Percentiles rank a stretch among this genome's conserved stretches.
Conservation (phyloP, 495 filamentous ascomycete genomes). For the Aspergillus cristatus region DNA sequence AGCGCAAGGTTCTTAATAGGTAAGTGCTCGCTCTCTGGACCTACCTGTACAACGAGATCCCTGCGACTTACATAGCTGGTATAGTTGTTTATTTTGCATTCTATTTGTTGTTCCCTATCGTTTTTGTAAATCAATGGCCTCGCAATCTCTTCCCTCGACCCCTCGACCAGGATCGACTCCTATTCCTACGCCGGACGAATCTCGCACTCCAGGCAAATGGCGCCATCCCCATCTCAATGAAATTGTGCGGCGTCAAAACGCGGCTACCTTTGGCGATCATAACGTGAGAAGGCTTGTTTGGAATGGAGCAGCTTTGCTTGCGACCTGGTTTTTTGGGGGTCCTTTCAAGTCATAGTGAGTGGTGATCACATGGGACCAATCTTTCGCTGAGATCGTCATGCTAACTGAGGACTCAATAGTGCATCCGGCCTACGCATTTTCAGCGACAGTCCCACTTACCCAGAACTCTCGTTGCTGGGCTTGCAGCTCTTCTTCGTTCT, state of each 20-base stretch:
- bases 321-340: slow-evolving; percentile 32
- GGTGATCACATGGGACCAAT: background rate
- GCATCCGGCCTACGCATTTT: slow-evolving; percentile 14
- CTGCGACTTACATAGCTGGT: background rate
- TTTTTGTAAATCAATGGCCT: slow-evolving; percentile 23
- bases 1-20: slow-evolving; percentile 4
- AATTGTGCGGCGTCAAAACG: slow-evolving; percentile 64
- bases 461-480: slow-evolving; percentile 30
- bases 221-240: slow-evolving; percentile 73
- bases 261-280: slow-evolving; percentile 59
- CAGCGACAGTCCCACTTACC: slow-evolving; percentile 20
- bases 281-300: slow-evolving; percentile 56
- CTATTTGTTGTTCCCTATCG: background rate
- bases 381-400: background rate
- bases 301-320: slow-evolving; percentile 49
- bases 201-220: slow-evolving; percentile 72
- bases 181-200: slow-evolving; percentile 36
- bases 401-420: slow-evolving; percentile 10
- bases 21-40: slow-evolving; percentile 4
- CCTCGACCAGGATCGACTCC: slow-evolving; percentile 48
- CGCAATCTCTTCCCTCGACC: slow-evolving; percentile 42
- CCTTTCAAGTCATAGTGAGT: slow-evolving; percentile 32
- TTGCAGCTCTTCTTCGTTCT: slow-evolving; percentile 50
- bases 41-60: background rate
- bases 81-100: slow-evolving; percentile 1